Evolutionary conservation across 768 basidiomycete species (phyloP), one percentile per base, ranked within the genome.

Genomic region (Goffeauzyma gilvescens): DNA sequence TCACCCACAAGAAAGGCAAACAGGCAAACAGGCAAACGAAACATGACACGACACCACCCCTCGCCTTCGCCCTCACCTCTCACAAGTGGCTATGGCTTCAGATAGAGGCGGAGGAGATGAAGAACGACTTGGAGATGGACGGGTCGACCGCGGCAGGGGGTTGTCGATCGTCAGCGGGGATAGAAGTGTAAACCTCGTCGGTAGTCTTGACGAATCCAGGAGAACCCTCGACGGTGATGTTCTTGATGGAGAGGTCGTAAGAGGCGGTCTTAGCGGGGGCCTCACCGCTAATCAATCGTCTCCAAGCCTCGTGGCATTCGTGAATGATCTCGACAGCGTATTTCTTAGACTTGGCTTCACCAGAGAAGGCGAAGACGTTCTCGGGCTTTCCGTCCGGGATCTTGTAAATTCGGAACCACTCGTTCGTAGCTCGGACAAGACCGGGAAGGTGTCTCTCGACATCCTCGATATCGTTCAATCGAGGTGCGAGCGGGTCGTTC

Each of bases 271-370:
- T 79, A 49, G 79, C 75, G 31, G 77, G 74, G 30, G 57, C 42
- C 51, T 93, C 81, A 49, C 87, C 85, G 40, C 67, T 68, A 64
- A 87, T 72, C 55, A 98, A 75, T 59, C 82, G 82, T 58, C 86
- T 83, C 93, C 93, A 98, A 27, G 93, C 82, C 65, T 96, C 93
- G 63, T 96, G 80, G 68, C 84, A 89, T 65, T 98, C 93, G 66
- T 93, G 89, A 61, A 98, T 81, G 69, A 96, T 93, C 68, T 96
- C 90, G 41, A 82, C 85, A 24, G 93, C 93, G 63, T 96, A 98
- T 66, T 90, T 93, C 74, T 90, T 93, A 73, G 93, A 93, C 72
- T 96, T 98, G 51, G 90, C 90, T 69, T 98, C 93, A 45, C 93
- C 93, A 41, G 85, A 89, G 75, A 98, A 98, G 14, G 93, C 93